Conservation (phyloP, 257 asterid genomes). For the Solanum chiquidenum region DNA sequence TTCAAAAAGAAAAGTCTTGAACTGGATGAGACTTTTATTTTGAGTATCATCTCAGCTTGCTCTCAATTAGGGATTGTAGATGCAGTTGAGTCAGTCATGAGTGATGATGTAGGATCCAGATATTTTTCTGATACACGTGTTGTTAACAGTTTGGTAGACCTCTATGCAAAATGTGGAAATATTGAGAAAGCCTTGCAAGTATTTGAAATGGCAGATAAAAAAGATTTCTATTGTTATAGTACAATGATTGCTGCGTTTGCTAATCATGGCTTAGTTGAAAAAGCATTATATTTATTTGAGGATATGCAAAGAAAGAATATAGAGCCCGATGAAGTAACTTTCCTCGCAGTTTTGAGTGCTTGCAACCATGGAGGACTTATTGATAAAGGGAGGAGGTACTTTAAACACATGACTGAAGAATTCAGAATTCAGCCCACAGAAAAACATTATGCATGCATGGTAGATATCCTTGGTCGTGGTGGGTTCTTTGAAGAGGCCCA, state of each 20-base stretch:
- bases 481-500: background rate
- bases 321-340: slow-evolving; percentile 9
- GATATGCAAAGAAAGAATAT: slow-evolving; percentile 3
- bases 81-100: slow-evolving; percentile 1
- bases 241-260: slow-evolving; percentile 2
- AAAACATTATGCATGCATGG: slow-evolving; percentile 5
- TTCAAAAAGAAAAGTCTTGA: background rate
- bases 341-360: slow-evolving; percentile 4
- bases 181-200: background rate
- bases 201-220: background rate
- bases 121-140: background rate
- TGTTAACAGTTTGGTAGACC: slow-evolving; percentile 4
- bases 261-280: slow-evolving; percentile 1
- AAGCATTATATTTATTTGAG: background rate
- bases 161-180: slow-evolving; percentile 1
- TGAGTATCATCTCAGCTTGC: slow-evolving; percentile 8
- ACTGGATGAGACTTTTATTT: background rate
- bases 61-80: slow-evolving; percentile 9
- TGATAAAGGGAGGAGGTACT: background rate
- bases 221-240: slow-evolving; percentile 10
- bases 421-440: slow-evolving; percentile 1
- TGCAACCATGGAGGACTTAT: slow-evolving; percentile 5
- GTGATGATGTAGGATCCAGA: background rate
- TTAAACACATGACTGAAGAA: slow-evolving; percentile 5
- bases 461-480: slow-evolving; percentile 3